Evolutionary conservation across 164 flowering plant species (phyloP), one percentile per base, ranked within the genome.

Genomic region (Magnolia sinica): DNA sequence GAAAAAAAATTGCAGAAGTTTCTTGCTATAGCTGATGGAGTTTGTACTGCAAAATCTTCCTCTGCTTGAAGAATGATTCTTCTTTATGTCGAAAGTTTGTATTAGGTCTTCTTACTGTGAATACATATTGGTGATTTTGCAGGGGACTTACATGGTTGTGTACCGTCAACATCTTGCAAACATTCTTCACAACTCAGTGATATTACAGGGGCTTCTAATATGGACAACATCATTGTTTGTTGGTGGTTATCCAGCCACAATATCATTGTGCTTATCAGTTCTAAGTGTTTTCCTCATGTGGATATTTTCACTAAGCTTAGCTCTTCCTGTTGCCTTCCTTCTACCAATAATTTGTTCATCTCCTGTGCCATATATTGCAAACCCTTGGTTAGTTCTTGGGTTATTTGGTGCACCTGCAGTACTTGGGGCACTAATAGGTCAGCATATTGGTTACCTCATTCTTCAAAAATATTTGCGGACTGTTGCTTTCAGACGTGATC

Each of bases 91-190:
- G 18, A 68, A 29, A 68, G 18, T 18, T 68, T 74, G 29, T 31
- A 18, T 50, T 29, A n/a, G 24, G 13, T 55, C 31, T 29, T 79
- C 64, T 77, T 50, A 81, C 63, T 4, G 64, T 5, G 27, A 18
- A 49, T 66, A 9, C 64, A 20, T 68, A 27, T 50, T 69, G 68
- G 50, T 24, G 50, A 79, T 75, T 73, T 82, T 70, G 72, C 95
- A 95, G 99, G 99, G 99, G 51, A 83, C 80, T 20, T 91, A 91
- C 82, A 91, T 95, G 99, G 76, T 93, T 76, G 88, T 91, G 50
- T 95, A 85, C 75, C 85, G 84, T 68, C 94, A 90, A 82, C 76
- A 80, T 50, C 85, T 95, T 79, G 98, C 95, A 77, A 88, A 52
- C 74, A 86, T 93, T 92, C 90, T 95, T 78, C 87, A 93, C 71